These are phyloP conservation scores for Phytophthora cactorum DNA, from an alignment of 352 stramenopile genomes.

Conservation along the genomic window DNA sequence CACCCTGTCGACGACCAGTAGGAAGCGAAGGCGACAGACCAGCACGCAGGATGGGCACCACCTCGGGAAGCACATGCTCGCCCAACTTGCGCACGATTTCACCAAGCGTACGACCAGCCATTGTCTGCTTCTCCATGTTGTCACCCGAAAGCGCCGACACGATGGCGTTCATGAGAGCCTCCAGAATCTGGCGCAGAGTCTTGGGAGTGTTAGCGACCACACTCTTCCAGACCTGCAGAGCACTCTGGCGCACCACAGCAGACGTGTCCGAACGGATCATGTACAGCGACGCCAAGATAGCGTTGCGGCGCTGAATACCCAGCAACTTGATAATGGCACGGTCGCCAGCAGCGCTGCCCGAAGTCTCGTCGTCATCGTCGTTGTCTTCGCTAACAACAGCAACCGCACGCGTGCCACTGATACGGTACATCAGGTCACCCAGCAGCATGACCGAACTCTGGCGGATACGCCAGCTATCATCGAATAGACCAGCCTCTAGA, in stretches of 20 bases:
- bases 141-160: constrained; percentile 94
- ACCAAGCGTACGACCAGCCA: constrained; percentile 94
- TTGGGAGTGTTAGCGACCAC: constrained; percentile 98
- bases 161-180: constrained; percentile 96
- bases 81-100: constrained; percentile 99
- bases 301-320: constrained; percentile 94
- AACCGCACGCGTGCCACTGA: constrained; percentile 96
- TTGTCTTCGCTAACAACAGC: constrained; percentile 45
- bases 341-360: constrained; percentile 82
- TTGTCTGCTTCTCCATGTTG: constrained; percentile 90
- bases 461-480: constrained; percentile 99
- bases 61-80: constrained; percentile 98
- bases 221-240: constrained; percentile 99
- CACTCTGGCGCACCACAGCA: constrained; percentile 95
- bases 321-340: constrained; percentile 92
- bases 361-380: constrained; percentile 87
- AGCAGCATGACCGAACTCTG: constrained; percentile 97
- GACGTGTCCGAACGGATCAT: constrained; percentile 98
- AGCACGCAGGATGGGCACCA: constrained; percentile 98
- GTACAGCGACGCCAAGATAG: constrained; percentile 98
- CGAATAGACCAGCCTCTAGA: constrained; percentile 96
- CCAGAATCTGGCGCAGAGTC: constrained; percentile 98
- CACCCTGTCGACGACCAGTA: constrained; percentile 89
- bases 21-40: constrained; percentile 84
- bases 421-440: constrained; percentile 96